phyloP scores from a whole-genome alignment of 441 rosid genomes.

The Aleurites moluccanus region DNA sequence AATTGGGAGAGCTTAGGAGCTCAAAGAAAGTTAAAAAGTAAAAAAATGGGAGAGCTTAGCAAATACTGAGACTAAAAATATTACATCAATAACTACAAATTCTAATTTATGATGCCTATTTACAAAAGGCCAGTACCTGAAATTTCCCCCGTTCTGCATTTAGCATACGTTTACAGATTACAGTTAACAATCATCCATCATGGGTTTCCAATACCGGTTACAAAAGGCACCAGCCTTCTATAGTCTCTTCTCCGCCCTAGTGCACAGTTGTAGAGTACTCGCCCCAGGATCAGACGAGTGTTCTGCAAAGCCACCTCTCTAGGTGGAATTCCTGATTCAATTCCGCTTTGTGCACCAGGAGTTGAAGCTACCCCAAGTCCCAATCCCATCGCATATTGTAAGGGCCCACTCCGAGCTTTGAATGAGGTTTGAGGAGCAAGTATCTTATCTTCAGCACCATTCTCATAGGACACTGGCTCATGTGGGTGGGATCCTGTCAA shows the following conservation, averaged over 20 bases:
- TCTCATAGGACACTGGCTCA: conserved; percentile 64
- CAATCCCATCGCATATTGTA: conserved; percentile 36
- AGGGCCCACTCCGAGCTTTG: conserved; percentile 64
- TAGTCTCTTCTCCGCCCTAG: conserved; percentile 87
- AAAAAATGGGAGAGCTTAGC: too few relatives aligned
- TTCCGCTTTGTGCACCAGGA: conserved; percentile 41
- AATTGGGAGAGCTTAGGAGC: too few relatives aligned
- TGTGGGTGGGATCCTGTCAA: conserved; percentile 68
- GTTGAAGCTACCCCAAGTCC: conserved; percentile 48
- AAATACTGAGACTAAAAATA: not conserved
- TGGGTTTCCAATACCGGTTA: conserved; percentile 63
- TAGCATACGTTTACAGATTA: not conserved
- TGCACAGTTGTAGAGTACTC: conserved; percentile 84
- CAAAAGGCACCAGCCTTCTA: conserved; percentile 87
- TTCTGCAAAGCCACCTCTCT: conserved; percentile 87
- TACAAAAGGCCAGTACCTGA: conserved; percentile 25
- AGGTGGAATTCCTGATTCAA: conserved; percentile 63
- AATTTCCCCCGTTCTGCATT: conserved; percentile 5
- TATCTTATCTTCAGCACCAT: conserved; percentile 73
- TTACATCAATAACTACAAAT: not conserved
- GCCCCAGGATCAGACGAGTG: conserved; percentile 77
- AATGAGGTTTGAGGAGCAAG: conserved; percentile 87
- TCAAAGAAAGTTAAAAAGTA: too few relatives aligned
- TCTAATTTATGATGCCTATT: conserved; percentile 26
- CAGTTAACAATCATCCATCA: conserved; percentile 16